Conservation (phyloP, 139 green algal species). For the Chlamydomonas urium region DNA sequence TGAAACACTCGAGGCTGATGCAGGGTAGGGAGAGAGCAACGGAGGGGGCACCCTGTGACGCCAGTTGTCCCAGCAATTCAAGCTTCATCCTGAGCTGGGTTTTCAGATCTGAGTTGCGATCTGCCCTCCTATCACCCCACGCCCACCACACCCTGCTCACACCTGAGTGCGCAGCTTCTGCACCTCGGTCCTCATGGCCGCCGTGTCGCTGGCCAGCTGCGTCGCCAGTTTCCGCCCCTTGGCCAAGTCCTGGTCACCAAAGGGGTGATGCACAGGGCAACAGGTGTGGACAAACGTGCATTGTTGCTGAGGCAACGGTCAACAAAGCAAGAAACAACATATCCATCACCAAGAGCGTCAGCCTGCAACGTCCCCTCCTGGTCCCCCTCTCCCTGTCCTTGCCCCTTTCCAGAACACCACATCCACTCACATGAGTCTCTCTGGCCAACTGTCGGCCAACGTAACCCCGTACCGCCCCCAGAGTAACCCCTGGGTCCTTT, state of each 20-base stretch:
- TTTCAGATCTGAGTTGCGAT: conserved; percentile 3
- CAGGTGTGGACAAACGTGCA: too few relatives aligned
- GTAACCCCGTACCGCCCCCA: not conserved
- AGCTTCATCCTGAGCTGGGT: not conserved
- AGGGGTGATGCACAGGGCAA: too few relatives aligned
- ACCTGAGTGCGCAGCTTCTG: conserved; percentile 58
- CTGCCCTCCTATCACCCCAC: not conserved
- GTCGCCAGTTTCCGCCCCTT: not conserved
- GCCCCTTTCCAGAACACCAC: too few relatives aligned
- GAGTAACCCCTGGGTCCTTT: conserved; percentile 53
- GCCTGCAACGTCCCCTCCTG: too few relatives aligned
- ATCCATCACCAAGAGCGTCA: too few relatives aligned
- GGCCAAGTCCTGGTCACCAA: conserved; percentile 3
- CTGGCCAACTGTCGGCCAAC: not conserved
- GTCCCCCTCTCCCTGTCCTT: too few relatives aligned
- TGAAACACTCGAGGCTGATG: conserved; percentile 84
- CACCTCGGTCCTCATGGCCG: conserved; percentile 59
- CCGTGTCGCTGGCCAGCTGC: conserved; percentile 66
- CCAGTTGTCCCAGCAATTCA: not conserved
- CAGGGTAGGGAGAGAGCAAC: not conserved
- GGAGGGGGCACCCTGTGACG: not conserved
- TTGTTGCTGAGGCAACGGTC: too few relatives aligned
- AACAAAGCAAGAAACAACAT: too few relatives aligned
- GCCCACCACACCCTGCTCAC: not conserved
- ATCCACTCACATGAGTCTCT: too few relatives aligned